These are phyloP conservation scores for Fraxinus pennsylvanica DNA, from an alignment of 257 asterid genomes.

Conservation along the genomic window DNA sequence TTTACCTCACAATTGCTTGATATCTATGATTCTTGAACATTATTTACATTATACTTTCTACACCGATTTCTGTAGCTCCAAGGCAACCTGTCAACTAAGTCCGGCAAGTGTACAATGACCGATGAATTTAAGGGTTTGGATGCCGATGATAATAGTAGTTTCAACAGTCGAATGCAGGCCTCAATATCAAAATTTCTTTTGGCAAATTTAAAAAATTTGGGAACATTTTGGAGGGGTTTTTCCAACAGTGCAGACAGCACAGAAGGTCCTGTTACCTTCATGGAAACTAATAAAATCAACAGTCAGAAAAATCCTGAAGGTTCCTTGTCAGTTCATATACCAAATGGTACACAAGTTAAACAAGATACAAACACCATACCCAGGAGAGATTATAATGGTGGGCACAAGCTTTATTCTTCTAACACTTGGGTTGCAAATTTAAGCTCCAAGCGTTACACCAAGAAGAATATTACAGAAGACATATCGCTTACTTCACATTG, in stretches of 20 bases:
- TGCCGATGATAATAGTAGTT: not conserved
- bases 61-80: not conserved
- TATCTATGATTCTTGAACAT: not conserved
- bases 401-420: not conserved
- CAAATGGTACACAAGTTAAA: not conserved
- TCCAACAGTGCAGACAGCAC: not conserved
- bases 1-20: not conserved
- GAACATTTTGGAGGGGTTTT: not conserved
- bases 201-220: not conserved
- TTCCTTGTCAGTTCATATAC: not conserved
- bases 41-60: not conserved
- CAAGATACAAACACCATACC: not conserved
- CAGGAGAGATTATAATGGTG: not conserved
- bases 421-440: not conserved
- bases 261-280: not conserved
- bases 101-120: not conserved
- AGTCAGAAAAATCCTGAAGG: not conserved
- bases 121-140: not conserved
- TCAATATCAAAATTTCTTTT: not conserved
- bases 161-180: not conserved
- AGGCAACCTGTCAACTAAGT: not conserved
- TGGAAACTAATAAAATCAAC: not conserved
- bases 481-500: not conserved
- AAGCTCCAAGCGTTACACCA: conserved; percentile 1
- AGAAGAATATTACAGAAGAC: not conserved